Base-by-base conservation (phyloP, 1,284 basidiomycete genomes). In the Exobasidium rhododendri region DNA sequence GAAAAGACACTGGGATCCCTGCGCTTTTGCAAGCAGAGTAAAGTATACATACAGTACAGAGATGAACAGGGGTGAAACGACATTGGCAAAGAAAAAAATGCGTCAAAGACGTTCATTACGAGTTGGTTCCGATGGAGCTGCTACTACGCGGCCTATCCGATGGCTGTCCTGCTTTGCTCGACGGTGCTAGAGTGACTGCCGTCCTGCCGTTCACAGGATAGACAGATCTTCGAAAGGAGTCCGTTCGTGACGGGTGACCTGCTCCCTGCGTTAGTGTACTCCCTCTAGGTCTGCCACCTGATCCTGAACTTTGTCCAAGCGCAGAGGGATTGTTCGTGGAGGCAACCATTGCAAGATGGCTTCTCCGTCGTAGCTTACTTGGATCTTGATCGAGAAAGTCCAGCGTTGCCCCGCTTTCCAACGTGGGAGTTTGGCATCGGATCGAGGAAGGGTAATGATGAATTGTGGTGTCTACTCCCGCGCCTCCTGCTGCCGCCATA, bases 371-470 rank as follows among this genome's bases (percentile, higher is more conserved):
- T n/a, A 24, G 26, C 26, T 50, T 20, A 4, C 20, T 50, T 14
- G 73, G 73, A 49, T 75, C 73, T 54, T 67, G 61, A 30, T 72
- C 71, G 71, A 75, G 70, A 47, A 73, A 75, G 32, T 72, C 71
- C 2, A 65, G 66, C 4, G 67, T 67, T 20, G 22, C 59, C 59
- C 20, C 61, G 51, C 46, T 66, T 32, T 30, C 61, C 50, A n/a
- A 57, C 40, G 47, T 59, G 31, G 2, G 46, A 51, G 53, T 66
- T 56, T 14, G 56, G 40, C 2, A 31, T 29, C 47, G 57, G 35
- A 35, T 26, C 29, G 46, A 50, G 28, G 29, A 51, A 30, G 35
- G 69, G 63, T n/a, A 70, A 40, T 0, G 66, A 65, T n/a, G n/a
- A n/a, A n/a, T n/a, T n/a, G n/a, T n/a, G n/a, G n/a, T n/a, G n/a